Base-by-base conservation (phyloP, 1,284 basidiomycete species). In the Ustilago tritici region DNA sequence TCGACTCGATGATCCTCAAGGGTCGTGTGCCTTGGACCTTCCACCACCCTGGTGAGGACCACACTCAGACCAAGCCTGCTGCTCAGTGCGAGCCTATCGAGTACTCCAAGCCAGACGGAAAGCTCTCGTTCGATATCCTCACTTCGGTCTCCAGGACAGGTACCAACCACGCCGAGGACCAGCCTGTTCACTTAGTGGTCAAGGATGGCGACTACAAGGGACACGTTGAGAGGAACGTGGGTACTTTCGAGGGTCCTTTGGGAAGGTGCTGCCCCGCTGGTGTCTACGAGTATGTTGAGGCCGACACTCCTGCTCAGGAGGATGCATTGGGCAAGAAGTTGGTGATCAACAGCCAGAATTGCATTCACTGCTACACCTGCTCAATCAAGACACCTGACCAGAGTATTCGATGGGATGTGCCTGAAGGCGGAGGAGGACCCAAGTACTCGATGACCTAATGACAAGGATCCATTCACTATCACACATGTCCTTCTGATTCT, bases 111-210 rank as follows among this genome's bases (percentile, higher is more conserved):
- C 95, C 93, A 53, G 92, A 98, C 85, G 91, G 95, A 10, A 93
- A 95, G 41, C 89, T 99, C 17, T 95, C 94, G 8, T 98, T 97
- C 47, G 96, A 99, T 86, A 89, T 99, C 76, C 89, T 99, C 83
- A 98, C 95, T 0, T 93, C 93, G 36, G 90, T 99, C 40, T 90
- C 93, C 7, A 89, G 98, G 57, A 98, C 96, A 3, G 94, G 94
- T 2, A 99, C 97, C 32, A 98, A 98, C 87, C 97, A 99, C 85
- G 92, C 93, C 17, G 96, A 99, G 86, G 95, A 98, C 87, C 95
- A 98, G 87, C 95, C 93, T 0, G 89, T 95, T 11, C 96, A 99
- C 87, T 88, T 99, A 52, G 90, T 85, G 10, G 82, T 88, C 71
- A 88, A 89, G 62, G 81, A 87, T 3, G 90, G 90, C 46, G 87